These are phyloP conservation scores for Picochlorum sp. DNA, from an alignment of 139 green algal genomes.

Conservation along the genomic window DNA sequence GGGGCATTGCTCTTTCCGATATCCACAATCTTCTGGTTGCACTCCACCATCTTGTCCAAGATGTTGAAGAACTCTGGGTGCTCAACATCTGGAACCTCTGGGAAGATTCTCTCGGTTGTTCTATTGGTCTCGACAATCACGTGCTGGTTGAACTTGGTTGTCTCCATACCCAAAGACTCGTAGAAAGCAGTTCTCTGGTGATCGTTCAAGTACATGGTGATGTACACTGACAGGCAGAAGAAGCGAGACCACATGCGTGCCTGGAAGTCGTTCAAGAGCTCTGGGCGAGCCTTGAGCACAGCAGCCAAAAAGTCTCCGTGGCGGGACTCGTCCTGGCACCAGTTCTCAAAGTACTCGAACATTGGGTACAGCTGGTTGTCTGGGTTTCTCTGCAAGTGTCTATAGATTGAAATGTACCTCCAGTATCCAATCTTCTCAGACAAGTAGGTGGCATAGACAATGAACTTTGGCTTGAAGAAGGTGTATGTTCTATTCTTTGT, in stretches of 20 bases:
- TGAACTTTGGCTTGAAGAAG: constrained; percentile 99
- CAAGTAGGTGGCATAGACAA: constrained; percentile 97
- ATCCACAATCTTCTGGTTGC: constrained; percentile 70
- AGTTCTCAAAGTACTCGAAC: constrained; percentile 99
- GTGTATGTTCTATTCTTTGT: constrained; percentile 93
- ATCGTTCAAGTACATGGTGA: constrained; percentile 99
- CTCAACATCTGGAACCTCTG: constrained; percentile 78
- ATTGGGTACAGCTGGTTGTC: constrained; percentile 98
- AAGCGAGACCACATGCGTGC: constrained; percentile 91
- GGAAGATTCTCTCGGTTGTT: constrained; percentile 92
- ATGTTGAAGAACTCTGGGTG: constrained; percentile 76
- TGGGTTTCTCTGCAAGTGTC: constrained; percentile 88
- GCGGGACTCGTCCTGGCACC: constrained; percentile 94
- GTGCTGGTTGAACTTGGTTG: constrained; percentile 95
- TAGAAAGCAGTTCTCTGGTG: constrained; percentile 89
- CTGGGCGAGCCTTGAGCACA: constrained; percentile 78
- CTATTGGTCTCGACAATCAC: constrained; percentile 99
- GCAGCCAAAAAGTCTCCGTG: constrained; percentile 94
- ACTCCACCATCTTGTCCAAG: constrained; percentile 71
- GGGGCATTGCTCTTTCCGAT: constrained; percentile 59
- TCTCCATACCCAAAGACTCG: constrained; percentile 86
- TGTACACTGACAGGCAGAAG: constrained; percentile 99
- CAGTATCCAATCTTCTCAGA: constrained; percentile 99
- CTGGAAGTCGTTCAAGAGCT: constrained; percentile 65
- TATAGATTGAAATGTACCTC: constrained; percentile 94